These are phyloP conservation scores for Coniferiporia sulphurascens DNA, from an alignment of 1,284 basidiomycete species.

Conservation along the genomic window DNA sequence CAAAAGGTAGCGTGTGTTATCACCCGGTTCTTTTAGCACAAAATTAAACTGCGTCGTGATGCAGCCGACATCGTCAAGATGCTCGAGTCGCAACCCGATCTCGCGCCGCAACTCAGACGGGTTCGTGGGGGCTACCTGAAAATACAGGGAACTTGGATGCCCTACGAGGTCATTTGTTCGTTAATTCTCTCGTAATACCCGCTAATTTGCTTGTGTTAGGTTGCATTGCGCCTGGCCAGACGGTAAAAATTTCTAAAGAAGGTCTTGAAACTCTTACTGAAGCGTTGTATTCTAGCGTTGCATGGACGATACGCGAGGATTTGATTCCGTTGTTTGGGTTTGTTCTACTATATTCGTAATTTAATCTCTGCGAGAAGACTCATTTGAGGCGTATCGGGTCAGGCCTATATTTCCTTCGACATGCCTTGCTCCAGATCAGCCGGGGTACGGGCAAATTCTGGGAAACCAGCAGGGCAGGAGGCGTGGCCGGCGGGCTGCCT, in stretches of 20 bases:
- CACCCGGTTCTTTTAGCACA: constrained; percentile 14
- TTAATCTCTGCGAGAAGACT: constrained; percentile 18
- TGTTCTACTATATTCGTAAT: constrained; percentile 20
- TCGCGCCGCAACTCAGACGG: constrained; percentile 72
- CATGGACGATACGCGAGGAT: constrained; percentile 84
- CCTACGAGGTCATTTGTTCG: constrained; percentile 57
- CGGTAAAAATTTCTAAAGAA: constrained; percentile 43
- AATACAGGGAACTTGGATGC: constrained; percentile 89
- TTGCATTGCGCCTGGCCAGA: constrained; percentile 69
- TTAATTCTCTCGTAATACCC: constrained; percentile 15
- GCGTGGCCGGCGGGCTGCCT: constrained; percentile 46
- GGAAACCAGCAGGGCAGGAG: constrained; percentile 57
- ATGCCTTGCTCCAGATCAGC: constrained; percentile 75
- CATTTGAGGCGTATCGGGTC: constrained; percentile 29
- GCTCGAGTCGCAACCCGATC: constrained; percentile 82
- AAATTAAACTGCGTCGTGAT: constrained; percentile 11
- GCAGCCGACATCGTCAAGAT: constrained; percentile 85
- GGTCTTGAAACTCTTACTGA: constrained; percentile 10
- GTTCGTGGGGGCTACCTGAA: constrained; percentile 84
- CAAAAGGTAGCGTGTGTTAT: constrained; percentile 55
- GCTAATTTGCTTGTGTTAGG: constrained; percentile 34
- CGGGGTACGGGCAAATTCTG: constrained; percentile 76
- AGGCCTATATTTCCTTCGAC: constrained; percentile 67
- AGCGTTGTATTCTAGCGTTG: constrained; percentile 50
- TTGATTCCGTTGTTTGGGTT: constrained; percentile 80